phyloP scores from a whole-genome alignment of 2,329 filamentous ascomycete species.

The Fusarium sp. region DNA sequence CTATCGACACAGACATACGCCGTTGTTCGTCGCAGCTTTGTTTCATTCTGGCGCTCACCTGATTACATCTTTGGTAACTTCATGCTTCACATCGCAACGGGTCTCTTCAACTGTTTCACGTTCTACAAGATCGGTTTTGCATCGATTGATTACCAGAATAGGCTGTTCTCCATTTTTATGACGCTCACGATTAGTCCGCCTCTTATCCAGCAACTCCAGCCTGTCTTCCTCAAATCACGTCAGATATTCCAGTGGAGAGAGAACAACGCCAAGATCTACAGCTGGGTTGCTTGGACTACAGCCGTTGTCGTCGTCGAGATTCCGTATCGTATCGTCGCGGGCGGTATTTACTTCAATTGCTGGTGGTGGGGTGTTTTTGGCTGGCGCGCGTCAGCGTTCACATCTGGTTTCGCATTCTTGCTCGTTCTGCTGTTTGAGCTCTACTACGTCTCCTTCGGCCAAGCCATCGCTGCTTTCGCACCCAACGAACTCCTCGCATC shows the following conservation, averaged over 20 bases:
- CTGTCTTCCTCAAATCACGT: constrained; percentile 72
- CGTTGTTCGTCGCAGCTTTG: constrained; percentile 67
- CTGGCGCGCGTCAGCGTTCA: constrained; percentile 61
- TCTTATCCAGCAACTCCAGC: constrained; percentile 81
- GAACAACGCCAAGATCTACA: constrained; percentile 82
- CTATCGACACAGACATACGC: constrained; percentile 61
- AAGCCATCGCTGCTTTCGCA: constrained; percentile 72
- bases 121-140: constrained; percentile 71
- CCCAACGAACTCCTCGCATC: constrained; percentile 75
- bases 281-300: constrained; percentile 76
- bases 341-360: constrained; percentile 58
- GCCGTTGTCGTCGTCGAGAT: constrained; percentile 75
- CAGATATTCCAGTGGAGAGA: constrained; percentile 77
- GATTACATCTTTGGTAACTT: constrained; percentile 72
- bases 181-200: constrained; percentile 79
- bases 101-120: constrained; percentile 76
- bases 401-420: constrained; percentile 70
- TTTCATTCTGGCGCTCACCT: constrained; percentile 72
- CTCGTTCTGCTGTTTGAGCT: constrained; percentile 73
- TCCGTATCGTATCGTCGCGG: constrained; percentile 73
- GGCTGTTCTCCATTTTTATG: constrained; percentile 81
- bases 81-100: constrained; percentile 69
- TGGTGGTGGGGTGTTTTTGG: constrained; percentile 68
- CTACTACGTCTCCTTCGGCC: constrained; percentile 72
- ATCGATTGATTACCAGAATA: constrained; percentile 72